Conservation (phyloP, 2,329 filamentous ascomycete species). For the Alternaria metachromatica region DNA sequence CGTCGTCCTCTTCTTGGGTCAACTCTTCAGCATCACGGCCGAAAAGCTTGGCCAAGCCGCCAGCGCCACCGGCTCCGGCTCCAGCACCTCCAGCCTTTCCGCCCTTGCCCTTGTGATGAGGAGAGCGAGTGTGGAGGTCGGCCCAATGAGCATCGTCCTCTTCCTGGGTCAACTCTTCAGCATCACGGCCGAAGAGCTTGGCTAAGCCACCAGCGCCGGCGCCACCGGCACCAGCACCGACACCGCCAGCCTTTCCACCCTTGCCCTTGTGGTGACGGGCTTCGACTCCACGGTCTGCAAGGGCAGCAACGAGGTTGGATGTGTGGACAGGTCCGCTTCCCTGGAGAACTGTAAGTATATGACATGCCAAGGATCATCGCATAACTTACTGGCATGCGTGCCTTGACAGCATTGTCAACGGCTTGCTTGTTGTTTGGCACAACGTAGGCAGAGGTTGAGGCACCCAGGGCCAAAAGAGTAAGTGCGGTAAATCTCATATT, state of each 20-base stretch:
- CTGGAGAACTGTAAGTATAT: slow-evolving; percentile 21
- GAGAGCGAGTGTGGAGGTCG: not conserved
- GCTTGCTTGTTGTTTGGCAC: slow-evolving; percentile 32
- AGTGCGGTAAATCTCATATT: slow-evolving; percentile 41
- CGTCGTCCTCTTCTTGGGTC: slow-evolving; percentile 9
- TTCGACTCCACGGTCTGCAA: slow-evolving; percentile 24
- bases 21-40: slow-evolving; percentile 7
- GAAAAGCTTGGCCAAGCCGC: not conserved
- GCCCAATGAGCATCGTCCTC: not conserved
- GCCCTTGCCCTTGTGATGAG: slow-evolving; percentile 14
- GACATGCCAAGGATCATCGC: not conserved
- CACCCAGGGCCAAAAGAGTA: slow-evolving; percentile 42
- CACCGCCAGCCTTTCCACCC: slow-evolving; percentile 8
- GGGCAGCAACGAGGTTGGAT: slow-evolving; percentile 29
- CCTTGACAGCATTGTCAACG: slow-evolving; percentile 31
- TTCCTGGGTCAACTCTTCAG: not conserved
- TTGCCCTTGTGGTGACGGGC: slow-evolving; percentile 27
- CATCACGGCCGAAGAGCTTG: slow-evolving; percentile 1
- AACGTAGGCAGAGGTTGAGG: slow-evolving; percentile 41
- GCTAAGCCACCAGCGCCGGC: not conserved
- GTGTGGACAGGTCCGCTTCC: slow-evolving; percentile 30
- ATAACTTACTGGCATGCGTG: slow-evolving; percentile 35
- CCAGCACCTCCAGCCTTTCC: not conserved
- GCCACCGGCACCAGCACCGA: not conserved
- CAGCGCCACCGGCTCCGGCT: not conserved